These are phyloP conservation scores for Diaporthe australafricana DNA, from an alignment of 2,329 filamentous ascomycete species.

Conservation along the genomic window DNA sequence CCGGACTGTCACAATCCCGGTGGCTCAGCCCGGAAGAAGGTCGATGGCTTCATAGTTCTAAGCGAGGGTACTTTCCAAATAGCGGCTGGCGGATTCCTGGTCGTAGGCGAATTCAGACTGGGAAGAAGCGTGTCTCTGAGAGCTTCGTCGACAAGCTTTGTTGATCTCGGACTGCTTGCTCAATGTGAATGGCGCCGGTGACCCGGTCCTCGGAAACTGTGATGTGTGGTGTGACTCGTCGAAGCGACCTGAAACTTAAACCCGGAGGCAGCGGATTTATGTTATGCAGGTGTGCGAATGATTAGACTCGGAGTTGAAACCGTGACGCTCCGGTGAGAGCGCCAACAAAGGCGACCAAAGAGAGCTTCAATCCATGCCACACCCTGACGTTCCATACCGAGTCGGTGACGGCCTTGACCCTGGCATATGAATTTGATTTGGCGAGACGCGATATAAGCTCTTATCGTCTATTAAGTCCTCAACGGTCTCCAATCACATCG, in stretches of 20 bases:
- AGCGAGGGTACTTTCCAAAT: not conserved
- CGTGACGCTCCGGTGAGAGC: not conserved
- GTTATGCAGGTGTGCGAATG: not conserved
- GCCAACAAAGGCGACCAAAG: not conserved
- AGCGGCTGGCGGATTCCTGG: not conserved
- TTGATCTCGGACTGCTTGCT: not conserved
- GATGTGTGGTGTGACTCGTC: conserved; percentile 1
- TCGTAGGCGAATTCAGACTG: not conserved
- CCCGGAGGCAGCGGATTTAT: not conserved
- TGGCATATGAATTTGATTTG: not conserved
- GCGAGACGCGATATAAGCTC: not conserved
- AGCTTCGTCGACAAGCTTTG: not conserved
- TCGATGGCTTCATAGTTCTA: too few relatives aligned
- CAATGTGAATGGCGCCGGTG: not conserved
- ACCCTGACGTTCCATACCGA: not conserved
- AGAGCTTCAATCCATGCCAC: not conserved
- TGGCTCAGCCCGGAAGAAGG: not conserved
- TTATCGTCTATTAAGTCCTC: not conserved
- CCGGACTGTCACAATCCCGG: too few relatives aligned
- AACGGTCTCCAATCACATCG: conserved; percentile 23
- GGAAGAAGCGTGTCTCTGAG: not conserved
- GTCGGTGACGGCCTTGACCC: not conserved
- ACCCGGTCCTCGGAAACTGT: conserved; percentile 12
- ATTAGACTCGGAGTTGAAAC: conserved; percentile 13
- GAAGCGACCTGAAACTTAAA: not conserved